Evolutionary conservation across 352 stramenopile species (phyloP).

Genomic region (Ophiocytium majus): DNA sequence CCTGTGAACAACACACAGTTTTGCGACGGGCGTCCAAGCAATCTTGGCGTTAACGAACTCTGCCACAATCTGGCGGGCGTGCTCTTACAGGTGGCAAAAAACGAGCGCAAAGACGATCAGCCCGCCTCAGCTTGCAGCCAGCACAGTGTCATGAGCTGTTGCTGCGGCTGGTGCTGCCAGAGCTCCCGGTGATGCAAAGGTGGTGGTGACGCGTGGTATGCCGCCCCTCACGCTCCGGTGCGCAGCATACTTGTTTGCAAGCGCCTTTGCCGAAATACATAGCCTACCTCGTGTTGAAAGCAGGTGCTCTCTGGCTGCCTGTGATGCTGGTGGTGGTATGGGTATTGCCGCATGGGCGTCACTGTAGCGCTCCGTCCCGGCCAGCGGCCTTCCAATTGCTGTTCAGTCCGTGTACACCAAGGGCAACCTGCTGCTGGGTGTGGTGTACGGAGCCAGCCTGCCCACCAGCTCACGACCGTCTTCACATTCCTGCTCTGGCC

Average conservation of each 20-base stretch:
- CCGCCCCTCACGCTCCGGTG: too few relatives aligned
- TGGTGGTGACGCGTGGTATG: too few relatives aligned
- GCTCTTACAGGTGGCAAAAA: too few relatives aligned
- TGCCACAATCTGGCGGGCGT: constrained; percentile 82
- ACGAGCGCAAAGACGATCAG: too few relatives aligned
- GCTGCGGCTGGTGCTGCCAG: too few relatives aligned
- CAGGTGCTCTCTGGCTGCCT: constrained; percentile 82
- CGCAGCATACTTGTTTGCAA: too few relatives aligned
- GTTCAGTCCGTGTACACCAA: constrained; percentile 59
- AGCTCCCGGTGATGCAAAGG: too few relatives aligned
- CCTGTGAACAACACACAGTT: constrained; percentile 93
- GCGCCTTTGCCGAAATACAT: too few relatives aligned
- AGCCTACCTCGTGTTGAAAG: constrained; percentile 85
- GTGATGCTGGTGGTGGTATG: constrained; percentile 84
- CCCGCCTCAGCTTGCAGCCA: too few relatives aligned
- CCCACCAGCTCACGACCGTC: constrained; percentile 13
- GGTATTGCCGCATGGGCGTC: constrained; percentile 87
- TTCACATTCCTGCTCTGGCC: too few relatives aligned
- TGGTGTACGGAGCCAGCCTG: constrained; percentile 33
- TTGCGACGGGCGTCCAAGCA: constrained; percentile 58
- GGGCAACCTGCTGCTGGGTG: constrained; percentile 42
- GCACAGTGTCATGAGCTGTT: too few relatives aligned
- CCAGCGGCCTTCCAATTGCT: constrained; percentile 46
- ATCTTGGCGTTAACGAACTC: constrained; percentile 77
- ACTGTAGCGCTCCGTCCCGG: constrained; percentile 42